Evolutionary conservation across 257 asterid species (phyloP), one percentile per base, ranked within the genome.

Genomic region (Nicotiana paniculata): DNA sequence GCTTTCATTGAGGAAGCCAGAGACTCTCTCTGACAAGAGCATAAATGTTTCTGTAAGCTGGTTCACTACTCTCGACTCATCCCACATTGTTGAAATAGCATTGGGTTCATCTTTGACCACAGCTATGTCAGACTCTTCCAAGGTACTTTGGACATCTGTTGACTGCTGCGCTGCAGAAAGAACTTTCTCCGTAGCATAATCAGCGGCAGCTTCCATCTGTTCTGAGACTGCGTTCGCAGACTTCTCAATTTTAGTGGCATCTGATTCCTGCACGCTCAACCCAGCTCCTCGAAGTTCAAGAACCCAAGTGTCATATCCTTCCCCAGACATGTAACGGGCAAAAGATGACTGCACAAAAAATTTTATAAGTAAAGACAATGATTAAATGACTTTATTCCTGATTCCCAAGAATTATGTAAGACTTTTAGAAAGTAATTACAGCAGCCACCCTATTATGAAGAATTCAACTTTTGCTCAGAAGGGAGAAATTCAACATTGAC

Each of bases 281-380:
- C 99, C 98, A 66, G 98, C 97, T 84, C 99, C 99, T 86, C 99
- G 91, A 77, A 94, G 97, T 90, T 96, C 99, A 75, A 96, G 92
- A 78, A 96, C 87, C 99, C 98, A 96, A 53, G 99, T 96, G 85
- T 96, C 99, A 91, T 93, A 96, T 89, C 99, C 99, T 89, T 94
- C 97, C 86, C 90, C 97, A 86, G 97, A 93, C 98, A 96, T 96
- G 85, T 90, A 89, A 78, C 98, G 99, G 83, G 99, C 98, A 85
- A 96, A 96, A 81, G 99, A 96, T 82, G 93, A 92, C 98, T 94
- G 93, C 91, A 90, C 80, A 77, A 53, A 37, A 21, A 86, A 57
- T 75, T 79, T 68, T 17, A 74, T 54, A 81, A 86, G 66, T 55
- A 86, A 61, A 81, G 11, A 37, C 57, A 48, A 37, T 59, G 69